phyloP scores from a whole-genome alignment of 2,329 filamentous ascomycete genomes.

The Trichoderma citrinoviride region DNA sequence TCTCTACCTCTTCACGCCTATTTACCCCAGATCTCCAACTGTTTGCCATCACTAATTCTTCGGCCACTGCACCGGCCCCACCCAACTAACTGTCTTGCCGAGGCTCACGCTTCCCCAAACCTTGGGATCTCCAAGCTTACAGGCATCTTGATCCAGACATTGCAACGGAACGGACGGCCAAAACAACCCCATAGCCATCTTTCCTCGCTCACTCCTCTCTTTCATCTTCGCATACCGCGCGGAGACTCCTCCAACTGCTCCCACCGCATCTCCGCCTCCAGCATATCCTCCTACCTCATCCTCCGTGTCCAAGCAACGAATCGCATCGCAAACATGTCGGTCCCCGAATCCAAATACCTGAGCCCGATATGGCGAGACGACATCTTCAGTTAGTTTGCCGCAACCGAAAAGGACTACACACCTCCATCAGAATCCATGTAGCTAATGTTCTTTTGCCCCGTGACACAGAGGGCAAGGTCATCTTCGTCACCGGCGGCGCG shows the following conservation, averaged over 20 bases:
- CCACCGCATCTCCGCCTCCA: background rate
- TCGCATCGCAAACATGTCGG: conserved; percentile 51
- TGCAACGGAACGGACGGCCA: too few species aligned
- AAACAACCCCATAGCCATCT: too few species aligned
- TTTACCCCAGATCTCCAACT: background rate
- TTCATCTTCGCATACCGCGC: background rate
- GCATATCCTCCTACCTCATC: too few species aligned
- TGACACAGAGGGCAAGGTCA: conserved; percentile 73
- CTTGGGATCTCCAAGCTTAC: background rate
- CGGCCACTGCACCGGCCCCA: background rate
- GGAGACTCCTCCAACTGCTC: background rate
- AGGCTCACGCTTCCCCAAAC: background rate
- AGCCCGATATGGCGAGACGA: conserved; percentile 83
- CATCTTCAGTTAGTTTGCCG: conserved; percentile 65
- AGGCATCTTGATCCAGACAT: background rate
- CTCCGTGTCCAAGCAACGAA: background rate
- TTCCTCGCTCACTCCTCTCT: background rate
- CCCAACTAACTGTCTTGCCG: background rate
- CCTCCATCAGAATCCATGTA: background rate
- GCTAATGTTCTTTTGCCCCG: background rate
- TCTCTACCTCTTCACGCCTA: background rate
- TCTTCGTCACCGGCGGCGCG: conserved; percentile 93
- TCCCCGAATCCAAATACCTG: conserved; percentile 71
- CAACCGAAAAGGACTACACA: too few species aligned
- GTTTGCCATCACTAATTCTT: background rate